Evolutionary conservation across 164 flowering plant genomes (phyloP).

Genomic region (Vitis rotundifolia): DNA sequence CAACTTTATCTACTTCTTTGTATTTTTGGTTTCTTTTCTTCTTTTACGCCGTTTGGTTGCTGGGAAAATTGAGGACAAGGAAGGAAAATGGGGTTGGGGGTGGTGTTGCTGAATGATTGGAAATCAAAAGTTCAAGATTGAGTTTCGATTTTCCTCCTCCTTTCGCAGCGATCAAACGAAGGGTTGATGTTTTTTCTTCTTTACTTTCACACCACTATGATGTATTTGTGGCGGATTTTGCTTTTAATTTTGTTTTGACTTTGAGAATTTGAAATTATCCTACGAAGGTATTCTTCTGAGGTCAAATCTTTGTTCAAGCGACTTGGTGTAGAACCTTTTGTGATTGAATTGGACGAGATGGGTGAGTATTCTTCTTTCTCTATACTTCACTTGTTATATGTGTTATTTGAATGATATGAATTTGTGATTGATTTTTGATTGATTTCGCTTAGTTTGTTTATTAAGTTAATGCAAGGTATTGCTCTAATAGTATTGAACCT

Average conservation of each 20-base stretch:
- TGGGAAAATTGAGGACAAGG: no score
- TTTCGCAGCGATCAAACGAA: no score
- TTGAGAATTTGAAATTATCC: conserved; percentile 13
- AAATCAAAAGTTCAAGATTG: no score
- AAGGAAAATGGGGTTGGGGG: no score
- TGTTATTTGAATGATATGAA: not conserved
- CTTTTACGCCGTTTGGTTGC: not conserved
- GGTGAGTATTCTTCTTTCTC: conserved; percentile 43
- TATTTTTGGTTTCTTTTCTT: not conserved
- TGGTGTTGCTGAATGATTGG: not conserved
- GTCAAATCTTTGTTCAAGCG: conserved; percentile 81
- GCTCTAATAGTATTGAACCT: no score
- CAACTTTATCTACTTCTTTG: not conserved
- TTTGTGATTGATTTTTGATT: no score
- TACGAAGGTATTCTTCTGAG: conserved; percentile 75
- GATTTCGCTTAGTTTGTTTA: no score
- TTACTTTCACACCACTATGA: not conserved
- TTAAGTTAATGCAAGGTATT: no score
- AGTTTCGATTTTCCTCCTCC: no score
- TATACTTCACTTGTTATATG: not conserved
- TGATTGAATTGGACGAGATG: conserved; percentile 86
- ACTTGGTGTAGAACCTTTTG: conserved; percentile 72
- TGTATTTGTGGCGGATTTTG: not conserved
- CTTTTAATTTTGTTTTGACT: not conserved
- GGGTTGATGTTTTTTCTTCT: no score